Evolutionary conservation across 108 stramenopile species (phyloP).

Genomic region (Cyclotella sp.): DNA sequence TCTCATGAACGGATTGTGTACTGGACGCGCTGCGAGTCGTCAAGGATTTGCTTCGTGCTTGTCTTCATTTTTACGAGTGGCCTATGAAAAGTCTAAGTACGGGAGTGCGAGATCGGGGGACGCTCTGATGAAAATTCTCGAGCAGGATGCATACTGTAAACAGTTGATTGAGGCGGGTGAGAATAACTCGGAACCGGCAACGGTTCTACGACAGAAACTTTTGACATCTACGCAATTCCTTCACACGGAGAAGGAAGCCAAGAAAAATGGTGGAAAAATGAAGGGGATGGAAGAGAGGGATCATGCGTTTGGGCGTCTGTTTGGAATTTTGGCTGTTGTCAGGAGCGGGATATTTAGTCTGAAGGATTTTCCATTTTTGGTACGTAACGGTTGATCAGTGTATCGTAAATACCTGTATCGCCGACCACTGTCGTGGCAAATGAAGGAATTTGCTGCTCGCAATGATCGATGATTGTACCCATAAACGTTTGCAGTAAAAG

Average conservation of each 20-base stretch:
- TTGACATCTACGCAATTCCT: conserved; percentile 42
- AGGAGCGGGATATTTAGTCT: conserved; percentile 64
- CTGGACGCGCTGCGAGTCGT: conserved; percentile 83
- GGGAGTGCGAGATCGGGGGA: conserved; percentile 40
- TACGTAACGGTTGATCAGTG: conserved; percentile 14
- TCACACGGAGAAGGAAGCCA: conserved; percentile 29
- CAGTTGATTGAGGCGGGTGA: conserved; percentile 14
- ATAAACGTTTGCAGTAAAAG: conserved; percentile 62
- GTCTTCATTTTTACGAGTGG: conserved; percentile 72
- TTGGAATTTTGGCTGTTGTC: conserved; percentile 79
- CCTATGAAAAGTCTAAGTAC: conserved; percentile 28
- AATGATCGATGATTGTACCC: conserved; percentile 53
- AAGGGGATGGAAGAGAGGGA: conserved; percentile 86
- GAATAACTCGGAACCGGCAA: conserved; percentile 25
- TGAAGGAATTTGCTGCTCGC: neutral
- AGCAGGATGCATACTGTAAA: conserved; percentile 30
- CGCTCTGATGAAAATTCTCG: conserved; percentile 41
- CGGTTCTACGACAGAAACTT: conserved; percentile 59
- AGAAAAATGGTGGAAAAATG: conserved; percentile 56
- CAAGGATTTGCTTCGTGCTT: conserved; percentile 88
- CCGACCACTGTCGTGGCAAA: neutral
- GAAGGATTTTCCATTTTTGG: conserved; percentile 29
- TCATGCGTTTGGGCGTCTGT: conserved; percentile 81
- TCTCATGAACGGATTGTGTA: conserved; percentile 81
- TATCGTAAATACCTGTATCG: neutral